Percentiles rank a stretch among this genome's conserved stretches.
These are phyloP conservation scores for Epichloe sp. DNA, from an alignment of 2,329 filamentous ascomycete species.

Conservation along the genomic window DNA sequence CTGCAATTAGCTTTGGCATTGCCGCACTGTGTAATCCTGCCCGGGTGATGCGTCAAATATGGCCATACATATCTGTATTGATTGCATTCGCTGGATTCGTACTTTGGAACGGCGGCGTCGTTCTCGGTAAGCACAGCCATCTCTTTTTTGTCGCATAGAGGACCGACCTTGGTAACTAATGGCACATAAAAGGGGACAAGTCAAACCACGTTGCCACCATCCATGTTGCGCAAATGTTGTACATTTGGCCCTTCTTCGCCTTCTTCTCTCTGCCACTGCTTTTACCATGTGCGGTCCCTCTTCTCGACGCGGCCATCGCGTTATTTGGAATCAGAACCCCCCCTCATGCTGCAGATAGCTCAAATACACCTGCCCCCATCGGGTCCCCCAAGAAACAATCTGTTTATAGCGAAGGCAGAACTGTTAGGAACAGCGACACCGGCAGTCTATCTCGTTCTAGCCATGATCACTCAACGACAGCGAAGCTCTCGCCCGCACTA, in stretches of 20 bases:
- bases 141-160: neutral
- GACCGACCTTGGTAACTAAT: neutral
- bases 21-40: conserved; percentile 39
- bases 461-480: neutral
- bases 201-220: conserved; percentile 84
- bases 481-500: conserved; percentile 7
- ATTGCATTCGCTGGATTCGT: conserved; percentile 62
- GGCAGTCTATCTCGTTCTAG: neutral
- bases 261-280: conserved; percentile 84
- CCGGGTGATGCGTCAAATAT: conserved; percentile 33
- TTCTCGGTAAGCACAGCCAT: conserved; percentile 52
- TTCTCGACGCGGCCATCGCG: conserved; percentile 9
- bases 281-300: conserved; percentile 34
- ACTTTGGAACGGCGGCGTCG: conserved; percentile 78
- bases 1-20: conserved; percentile 49
- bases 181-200: conserved; percentile 59
- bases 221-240: conserved; percentile 85
- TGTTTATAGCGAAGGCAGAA: neutral
- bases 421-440: neutral
- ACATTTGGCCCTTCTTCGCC: conserved; percentile 78
- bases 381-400: neutral
- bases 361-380: neutral
- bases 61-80: conserved; percentile 51
- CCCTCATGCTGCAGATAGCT: neutral
- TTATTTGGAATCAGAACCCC: neutral